Evolutionary conservation across 495 filamentous ascomycete species (phyloP).

Genomic region (Aspergillus saccharolyticus): DNA sequence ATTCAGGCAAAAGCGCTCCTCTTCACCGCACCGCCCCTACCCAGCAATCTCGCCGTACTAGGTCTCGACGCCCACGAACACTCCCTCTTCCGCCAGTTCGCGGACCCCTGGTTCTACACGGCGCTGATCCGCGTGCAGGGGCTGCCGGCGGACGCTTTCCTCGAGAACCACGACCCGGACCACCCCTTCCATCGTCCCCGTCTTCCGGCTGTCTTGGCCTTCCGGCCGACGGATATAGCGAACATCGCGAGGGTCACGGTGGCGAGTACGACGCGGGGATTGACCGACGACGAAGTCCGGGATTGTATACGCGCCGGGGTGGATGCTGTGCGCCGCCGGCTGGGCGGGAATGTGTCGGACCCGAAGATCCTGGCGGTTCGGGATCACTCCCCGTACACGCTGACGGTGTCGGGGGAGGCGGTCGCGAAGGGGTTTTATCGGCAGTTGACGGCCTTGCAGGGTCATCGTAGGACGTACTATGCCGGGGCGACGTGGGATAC

Average conservation of each 20-base stretch:
- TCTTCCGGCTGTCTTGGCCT: constrained; percentile 21
- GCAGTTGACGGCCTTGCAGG: constrained; percentile 47
- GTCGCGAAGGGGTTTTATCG: constrained; percentile 47
- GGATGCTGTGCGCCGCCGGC: constrained; percentile 2
- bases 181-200: constrained; percentile 23
- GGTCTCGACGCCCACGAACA: constrained; percentile 33
- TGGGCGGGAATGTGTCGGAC: constrained; percentile 12
- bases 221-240: constrained; percentile 16
- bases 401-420: constrained; percentile 26
- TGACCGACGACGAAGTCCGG: constrained; percentile 18
- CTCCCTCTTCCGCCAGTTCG: constrained; percentile 35
- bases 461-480: constrained; percentile 46
- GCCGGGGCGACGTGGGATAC: constrained; percentile 41
- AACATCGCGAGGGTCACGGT: constrained; percentile 15
- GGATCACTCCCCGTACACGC: constrained; percentile 25
- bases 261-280: not conserved
- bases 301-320: constrained; percentile 12
- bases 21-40: constrained; percentile 29
- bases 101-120: constrained; percentile 15
- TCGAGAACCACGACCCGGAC: constrained; percentile 26
- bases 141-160: constrained; percentile 9
- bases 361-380: constrained; percentile 23
- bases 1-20: constrained; percentile 42
- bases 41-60: constrained; percentile 29
- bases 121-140: constrained; percentile 10